phyloP scores from a whole-genome alignment of 2,329 filamentous ascomycete species.

The Ascochyta pisi region DNA sequence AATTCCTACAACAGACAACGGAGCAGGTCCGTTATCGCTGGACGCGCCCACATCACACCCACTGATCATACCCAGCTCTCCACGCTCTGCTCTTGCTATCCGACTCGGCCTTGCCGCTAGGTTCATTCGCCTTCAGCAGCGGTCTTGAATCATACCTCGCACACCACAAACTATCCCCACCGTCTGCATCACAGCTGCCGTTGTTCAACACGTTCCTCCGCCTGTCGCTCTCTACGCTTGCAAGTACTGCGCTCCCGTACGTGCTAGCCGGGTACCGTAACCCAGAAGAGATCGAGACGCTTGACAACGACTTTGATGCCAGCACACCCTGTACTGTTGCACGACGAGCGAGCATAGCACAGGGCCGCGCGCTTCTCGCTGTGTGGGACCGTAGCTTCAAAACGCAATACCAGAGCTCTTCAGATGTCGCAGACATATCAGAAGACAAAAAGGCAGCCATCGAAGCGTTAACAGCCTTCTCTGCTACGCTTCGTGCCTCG shows the following conservation, averaged over 20 bases:
- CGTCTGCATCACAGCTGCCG: conserved; percentile 40
- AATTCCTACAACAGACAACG: conserved; percentile 6
- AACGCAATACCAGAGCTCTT: conserved; percentile 25
- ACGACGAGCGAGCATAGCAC: conserved; percentile 74
- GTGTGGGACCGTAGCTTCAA: conserved; percentile 78
- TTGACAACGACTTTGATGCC: conserved; percentile 81
- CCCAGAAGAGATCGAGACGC: conserved; percentile 58
- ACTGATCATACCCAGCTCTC: conserved; percentile 27
- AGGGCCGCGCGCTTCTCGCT: conserved; percentile 75
- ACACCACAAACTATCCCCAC: conserved; percentile 59
- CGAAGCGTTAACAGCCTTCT: conserved; percentile 39
- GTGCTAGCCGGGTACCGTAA: conserved; percentile 70
- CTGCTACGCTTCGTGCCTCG: conserved; percentile 37
- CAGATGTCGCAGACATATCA: not conserved
- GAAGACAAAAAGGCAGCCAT: conserved; percentile 19
- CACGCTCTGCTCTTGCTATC: conserved; percentile 80
- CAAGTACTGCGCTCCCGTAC: conserved; percentile 76
- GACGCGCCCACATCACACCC: not conserved
- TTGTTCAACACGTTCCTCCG: conserved; percentile 72
- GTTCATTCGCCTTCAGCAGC: conserved; percentile 86
- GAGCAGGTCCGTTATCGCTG: conserved; percentile 11
- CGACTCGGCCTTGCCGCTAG: conserved; percentile 81
- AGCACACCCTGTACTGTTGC: conserved; percentile 80
- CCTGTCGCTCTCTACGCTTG: conserved; percentile 73
- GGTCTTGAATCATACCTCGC: conserved; percentile 83